phyloP scores from a whole-genome alignment of 306 rosid genomes.

The Gastrolobium bilobum region DNA sequence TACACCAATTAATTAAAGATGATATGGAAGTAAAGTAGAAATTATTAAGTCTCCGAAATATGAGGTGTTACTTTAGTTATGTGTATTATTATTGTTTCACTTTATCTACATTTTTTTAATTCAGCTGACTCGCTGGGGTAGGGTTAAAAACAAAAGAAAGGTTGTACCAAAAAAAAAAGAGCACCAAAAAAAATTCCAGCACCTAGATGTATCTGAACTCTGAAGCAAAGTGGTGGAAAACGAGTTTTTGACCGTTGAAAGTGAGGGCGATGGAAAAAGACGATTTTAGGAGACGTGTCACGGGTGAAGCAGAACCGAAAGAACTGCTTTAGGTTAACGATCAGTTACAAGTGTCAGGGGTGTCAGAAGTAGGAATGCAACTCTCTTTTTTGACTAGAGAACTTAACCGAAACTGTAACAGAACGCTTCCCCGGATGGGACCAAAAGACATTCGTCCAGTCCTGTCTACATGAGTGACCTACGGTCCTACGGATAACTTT shows the following conservation, averaged over 20 bases:
- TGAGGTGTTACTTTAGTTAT: too few relatives aligned
- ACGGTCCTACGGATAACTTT: too few relatives aligned
- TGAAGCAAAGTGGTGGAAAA: background rate
- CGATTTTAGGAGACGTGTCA: slow-evolving; percentile 24
- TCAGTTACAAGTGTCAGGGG: slow-evolving; percentile 28
- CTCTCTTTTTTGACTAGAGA: too few relatives aligned
- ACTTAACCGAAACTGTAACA: slow-evolving; percentile 6
- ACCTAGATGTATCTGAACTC: background rate
- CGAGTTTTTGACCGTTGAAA: slow-evolving; percentile 38
- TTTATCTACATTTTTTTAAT: too few relatives aligned
- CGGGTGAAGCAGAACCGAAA: slow-evolving; percentile 27
- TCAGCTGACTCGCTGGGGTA: too few relatives aligned
- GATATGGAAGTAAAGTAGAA: too few relatives aligned
- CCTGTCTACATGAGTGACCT: too few relatives aligned
- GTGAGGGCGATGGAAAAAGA: background rate
- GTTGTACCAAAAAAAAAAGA: too few relatives aligned
- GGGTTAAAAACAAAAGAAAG: too few relatives aligned
- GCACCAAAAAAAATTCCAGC: background rate
- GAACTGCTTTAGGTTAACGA: slow-evolving; percentile 1
- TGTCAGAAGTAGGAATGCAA: slow-evolving; percentile 7
- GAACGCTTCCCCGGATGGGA: background rate
- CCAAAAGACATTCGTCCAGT: slow-evolving; percentile 39
- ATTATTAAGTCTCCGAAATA: too few relatives aligned
- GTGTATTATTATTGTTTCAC: too few relatives aligned
- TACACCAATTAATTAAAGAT: too few relatives aligned